Evolutionary conservation across 129 eudicot species (phyloP).

Genomic region (Escallonia rubra): DNA sequence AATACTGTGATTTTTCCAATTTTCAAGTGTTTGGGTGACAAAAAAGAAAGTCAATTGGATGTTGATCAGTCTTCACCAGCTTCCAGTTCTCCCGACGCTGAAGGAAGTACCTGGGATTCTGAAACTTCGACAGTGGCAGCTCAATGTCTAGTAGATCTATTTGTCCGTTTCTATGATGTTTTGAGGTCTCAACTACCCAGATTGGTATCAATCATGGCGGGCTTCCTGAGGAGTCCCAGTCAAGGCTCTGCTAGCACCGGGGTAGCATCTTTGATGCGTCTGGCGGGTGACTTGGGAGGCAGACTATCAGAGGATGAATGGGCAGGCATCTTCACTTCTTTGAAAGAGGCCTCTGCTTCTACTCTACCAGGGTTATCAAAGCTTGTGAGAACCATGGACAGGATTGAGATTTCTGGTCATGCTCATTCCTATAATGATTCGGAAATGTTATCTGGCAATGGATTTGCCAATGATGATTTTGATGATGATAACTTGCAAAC

Average conservation of each 20-base stretch:
- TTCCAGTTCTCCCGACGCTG: conserved; percentile 20
- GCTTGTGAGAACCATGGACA: conserved; percentile 61
- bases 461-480: conserved; percentile 30
- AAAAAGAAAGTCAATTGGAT: conserved; percentile 29
- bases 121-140: conserved; percentile 80
- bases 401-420: conserved; percentile 53
- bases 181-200: conserved; percentile 57
- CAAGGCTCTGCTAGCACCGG: conserved; percentile 79
- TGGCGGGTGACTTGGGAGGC: conserved; percentile 60
- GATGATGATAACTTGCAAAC: conserved; percentile 81
- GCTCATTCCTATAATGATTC: conserved; percentile 29
- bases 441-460: conserved; percentile 36
- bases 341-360: conserved; percentile 63
- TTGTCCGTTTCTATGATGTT: conserved; percentile 53
- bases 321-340: conserved; percentile 53
- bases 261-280: conserved; percentile 69
- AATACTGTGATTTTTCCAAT: conserved; percentile 63
- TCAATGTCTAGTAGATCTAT: conserved; percentile 72
- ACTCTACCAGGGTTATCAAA: conserved; percentile 54
- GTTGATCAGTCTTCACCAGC: conserved; percentile 26
- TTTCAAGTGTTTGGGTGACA: conserved; percentile 41
- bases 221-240: conserved; percentile 55
- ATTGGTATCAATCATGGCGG: conserved; percentile 54
- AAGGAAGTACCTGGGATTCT: conserved; percentile 69
- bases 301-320: conserved; percentile 84